phyloP scores from a whole-genome alignment of 1,284 basidiomycete genomes.

The Pascua sp. region DNA sequence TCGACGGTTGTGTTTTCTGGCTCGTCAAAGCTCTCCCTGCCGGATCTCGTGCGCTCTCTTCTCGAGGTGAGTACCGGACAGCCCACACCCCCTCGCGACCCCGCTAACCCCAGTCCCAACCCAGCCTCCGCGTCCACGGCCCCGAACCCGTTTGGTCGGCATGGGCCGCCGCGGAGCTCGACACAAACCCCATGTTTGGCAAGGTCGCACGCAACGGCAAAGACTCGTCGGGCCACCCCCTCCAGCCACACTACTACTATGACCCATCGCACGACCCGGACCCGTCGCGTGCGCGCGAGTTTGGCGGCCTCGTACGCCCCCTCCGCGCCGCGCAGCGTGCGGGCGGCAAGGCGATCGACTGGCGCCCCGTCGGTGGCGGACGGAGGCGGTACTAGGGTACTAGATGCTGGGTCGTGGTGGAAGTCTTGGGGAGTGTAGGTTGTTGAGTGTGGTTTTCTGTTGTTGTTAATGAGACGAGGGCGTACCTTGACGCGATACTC shows the following conservation, averaged over 20 bases:
- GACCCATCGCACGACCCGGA: constrained; percentile 46
- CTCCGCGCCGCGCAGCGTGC: constrained; percentile 43
- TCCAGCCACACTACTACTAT: constrained; percentile 50
- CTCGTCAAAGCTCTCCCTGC: constrained; percentile 44
- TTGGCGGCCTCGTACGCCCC: constrained; percentile 49
- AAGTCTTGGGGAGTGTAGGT: neutral
- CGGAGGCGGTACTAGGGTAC: constrained; percentile 27
- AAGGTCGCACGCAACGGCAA: constrained; percentile 49
- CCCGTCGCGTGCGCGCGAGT: constrained; percentile 38
- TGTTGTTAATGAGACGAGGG: too few species aligned
- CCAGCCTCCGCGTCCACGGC: constrained; percentile 38
- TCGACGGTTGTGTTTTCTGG: constrained; percentile 49
- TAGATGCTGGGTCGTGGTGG: neutral
- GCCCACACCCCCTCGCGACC: neutral
- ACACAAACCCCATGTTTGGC: constrained; percentile 47
- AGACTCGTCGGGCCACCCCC: constrained; percentile 47
- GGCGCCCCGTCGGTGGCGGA: constrained; percentile 46
- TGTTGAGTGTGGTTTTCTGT: neutral
- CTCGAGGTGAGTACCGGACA: constrained; percentile 39
- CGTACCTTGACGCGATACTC: too few species aligned
- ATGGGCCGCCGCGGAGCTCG: constrained; percentile 39
- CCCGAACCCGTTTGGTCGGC: constrained; percentile 37
- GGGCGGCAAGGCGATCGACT: constrained; percentile 49
- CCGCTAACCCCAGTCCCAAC: constrained; percentile 33
- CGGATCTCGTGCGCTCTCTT: constrained; percentile 48